Base-by-base conservation (phyloP, 2,329 filamentous ascomycete species). In the Alternaria brassicicola region DNA sequence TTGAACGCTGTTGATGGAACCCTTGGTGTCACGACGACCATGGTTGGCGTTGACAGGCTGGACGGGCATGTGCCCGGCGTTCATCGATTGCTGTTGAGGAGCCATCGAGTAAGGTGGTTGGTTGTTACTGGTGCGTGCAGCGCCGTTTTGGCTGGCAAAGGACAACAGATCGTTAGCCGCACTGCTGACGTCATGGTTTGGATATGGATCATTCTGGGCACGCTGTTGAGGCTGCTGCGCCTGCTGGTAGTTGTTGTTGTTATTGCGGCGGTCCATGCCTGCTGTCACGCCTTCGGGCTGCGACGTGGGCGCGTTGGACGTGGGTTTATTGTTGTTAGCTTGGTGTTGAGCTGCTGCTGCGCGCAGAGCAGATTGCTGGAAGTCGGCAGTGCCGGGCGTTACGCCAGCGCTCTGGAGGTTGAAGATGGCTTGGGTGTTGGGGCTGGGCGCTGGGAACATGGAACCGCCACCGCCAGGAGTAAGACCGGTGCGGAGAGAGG, bases 381-480 rank as follows among this genome's bases (percentile, higher is more conserved):
- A 99, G 72, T 99, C 95, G 48, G 96, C 81, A 0, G 94, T 97
- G 61, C 89, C 89, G 8, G 95, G 95, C 1, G 95, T 99, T 4
- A 92, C 90, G 55, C 89, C 91, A 64, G 91, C 91, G 73, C 87
- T 91, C 64, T 91, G 88, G 66, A 90, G 89, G 61, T 89, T 89
- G 78, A 93, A 92, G 6, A 97, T 80, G 49, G 90, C 90, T 80
- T 93, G 89, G 0, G 92, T 91, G 76, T 91, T 96, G 4, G 92
- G 93, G 75, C 91, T 96, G 2, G 92, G 90, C 53, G 90, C 91
- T 55, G 94, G 93, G 82, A 98, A 98, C 92, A 98, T 98, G 69
- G 93, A 96, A 69, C 93, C 94, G 76, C 93, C 93, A 66, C 94
- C 94, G 60, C 95, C 95, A 47, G 95, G 95, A 52, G 95, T 98